Evolutionary conservation across 805 yeast species (phyloP).

Genomic region (Wickerhamomyces queroliae): DNA sequence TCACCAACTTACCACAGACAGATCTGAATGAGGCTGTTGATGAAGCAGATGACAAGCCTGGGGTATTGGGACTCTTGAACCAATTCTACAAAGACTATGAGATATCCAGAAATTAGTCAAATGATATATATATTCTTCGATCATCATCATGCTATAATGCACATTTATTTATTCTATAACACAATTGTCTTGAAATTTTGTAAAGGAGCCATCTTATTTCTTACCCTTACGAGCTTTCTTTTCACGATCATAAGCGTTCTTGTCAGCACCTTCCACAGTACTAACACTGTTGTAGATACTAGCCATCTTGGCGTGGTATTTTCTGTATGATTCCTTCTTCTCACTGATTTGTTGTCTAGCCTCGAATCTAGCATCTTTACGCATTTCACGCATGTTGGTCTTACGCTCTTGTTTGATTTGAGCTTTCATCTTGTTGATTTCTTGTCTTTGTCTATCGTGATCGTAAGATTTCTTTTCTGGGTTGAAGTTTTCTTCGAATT

Average conservation of each 20-base stretch:
- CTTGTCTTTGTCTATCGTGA: constrained; percentile 74
- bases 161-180: too few relatives aligned
- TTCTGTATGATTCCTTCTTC: constrained; percentile 68
- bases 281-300: constrained; percentile 79
- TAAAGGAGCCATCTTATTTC: constrained; percentile 21
- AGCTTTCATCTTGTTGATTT: constrained; percentile 73
- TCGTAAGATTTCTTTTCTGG: constrained; percentile 93
- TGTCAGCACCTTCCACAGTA: constrained; percentile 93
- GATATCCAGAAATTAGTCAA: constrained; percentile 8
- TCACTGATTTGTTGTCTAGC: constrained; percentile 80
- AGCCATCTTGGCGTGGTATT: constrained; percentile 87
- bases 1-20: constrained; percentile 29
- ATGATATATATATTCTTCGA: background rate
- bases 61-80: constrained; percentile 76
- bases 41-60: constrained; percentile 29
- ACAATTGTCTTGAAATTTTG: too few relatives aligned
- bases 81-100: constrained; percentile 59
- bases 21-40: constrained; percentile 30
- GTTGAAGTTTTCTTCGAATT: constrained; percentile 92
- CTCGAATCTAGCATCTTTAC: constrained; percentile 82
- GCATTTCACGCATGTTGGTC: constrained; percentile 79
- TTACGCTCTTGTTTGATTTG: constrained; percentile 91
- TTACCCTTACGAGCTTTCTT: constrained; percentile 56
- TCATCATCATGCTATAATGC: background rate
- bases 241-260: constrained; percentile 87